Evolutionary conservation across 768 basidiomycete species (phyloP).

Genomic region (Ramaria sp.): DNA sequence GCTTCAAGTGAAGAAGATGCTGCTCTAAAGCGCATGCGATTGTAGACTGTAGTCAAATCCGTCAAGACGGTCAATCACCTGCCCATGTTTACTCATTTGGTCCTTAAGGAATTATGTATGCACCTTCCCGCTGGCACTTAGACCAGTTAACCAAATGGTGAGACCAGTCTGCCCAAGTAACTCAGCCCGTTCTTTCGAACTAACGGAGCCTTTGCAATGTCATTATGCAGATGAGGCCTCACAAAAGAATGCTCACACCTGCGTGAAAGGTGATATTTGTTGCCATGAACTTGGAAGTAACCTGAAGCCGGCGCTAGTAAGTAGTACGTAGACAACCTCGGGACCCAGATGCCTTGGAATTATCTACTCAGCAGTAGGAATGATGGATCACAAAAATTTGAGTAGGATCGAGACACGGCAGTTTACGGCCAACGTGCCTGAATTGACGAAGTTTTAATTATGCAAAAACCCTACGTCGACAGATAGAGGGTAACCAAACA

Average conservation of each 20-base stretch:
- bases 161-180: slow-evolving; percentile 74
- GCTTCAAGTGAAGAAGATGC: slow-evolving; percentile 77
- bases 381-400: too few species aligned
- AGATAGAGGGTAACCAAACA: too few species aligned
- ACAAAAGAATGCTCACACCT: slow-evolving; percentile 26
- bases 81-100: neutral
- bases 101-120: neutral
- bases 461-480: too few species aligned
- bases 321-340: too few species aligned
- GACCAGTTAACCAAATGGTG: slow-evolving; percentile 94
- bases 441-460: too few species aligned
- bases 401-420: too few species aligned
- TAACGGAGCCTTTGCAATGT: slow-evolving; percentile 55
- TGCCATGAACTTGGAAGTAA: slow-evolving; percentile 25
- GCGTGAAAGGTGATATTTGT: slow-evolving; percentile 55
- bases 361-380: too few species aligned
- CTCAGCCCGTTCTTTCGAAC: slow-evolving; percentile 49
- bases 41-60: slow-evolving; percentile 57
- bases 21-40: slow-evolving; percentile 96
- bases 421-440: too few species aligned
- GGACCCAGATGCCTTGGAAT: too few species aligned
- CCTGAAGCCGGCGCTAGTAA: neutral
- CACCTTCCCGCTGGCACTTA: slow-evolving; percentile 93
- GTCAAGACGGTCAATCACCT: neutral
- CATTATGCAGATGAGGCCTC: slow-evolving; percentile 1